A percentile compares a stretch with the other conserved stretches of the same genome.
Evolutionary conservation across 2,329 filamentous ascomycete genomes (phyloP).

Genomic region (Aphanoascus verrucosus): DNA sequence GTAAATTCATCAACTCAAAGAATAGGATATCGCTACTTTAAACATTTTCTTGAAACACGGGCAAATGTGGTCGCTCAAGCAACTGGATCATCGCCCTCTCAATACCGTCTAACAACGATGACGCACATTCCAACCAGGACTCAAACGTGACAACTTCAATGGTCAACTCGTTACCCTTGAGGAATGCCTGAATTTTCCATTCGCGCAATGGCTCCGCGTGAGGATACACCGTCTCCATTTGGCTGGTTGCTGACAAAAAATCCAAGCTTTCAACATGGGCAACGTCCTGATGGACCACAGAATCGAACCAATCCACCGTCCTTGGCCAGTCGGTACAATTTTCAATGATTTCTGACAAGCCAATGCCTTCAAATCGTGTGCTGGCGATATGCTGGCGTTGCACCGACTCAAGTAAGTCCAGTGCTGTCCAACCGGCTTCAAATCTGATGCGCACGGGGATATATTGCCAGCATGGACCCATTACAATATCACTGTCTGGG

Average conservation of each 20-base stretch:
- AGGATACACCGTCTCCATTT: slow-evolving; percentile 48
- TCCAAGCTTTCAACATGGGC: slow-evolving; percentile 43
- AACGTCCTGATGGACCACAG: slow-evolving; percentile 48
- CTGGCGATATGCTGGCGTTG: slow-evolving; percentile 43
- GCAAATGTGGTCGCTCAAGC: slow-evolving; percentile 19
- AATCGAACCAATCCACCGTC: slow-evolving; percentile 42
- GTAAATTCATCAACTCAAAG: no score
- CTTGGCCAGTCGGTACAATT: slow-evolving; percentile 38
- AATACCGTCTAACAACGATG: slow-evolving; percentile 42
- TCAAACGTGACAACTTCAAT: slow-evolving; percentile 52
- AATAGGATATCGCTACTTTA: no score
- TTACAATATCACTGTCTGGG: slow-evolving; percentile 41
- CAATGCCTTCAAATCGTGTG: slow-evolving; percentile 41
- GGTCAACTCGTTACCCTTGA: slow-evolving; percentile 42
- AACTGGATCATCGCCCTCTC: slow-evolving; percentile 31
- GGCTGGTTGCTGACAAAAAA: slow-evolving; percentile 22
- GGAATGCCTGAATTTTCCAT: slow-evolving; percentile 54
- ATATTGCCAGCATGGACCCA: slow-evolving; percentile 54
- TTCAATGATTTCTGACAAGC: slow-evolving; percentile 39
- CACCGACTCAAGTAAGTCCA: slow-evolving; percentile 39
- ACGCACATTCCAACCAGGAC: slow-evolving; percentile 44
- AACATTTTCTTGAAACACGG: slow-evolving; percentile 3
- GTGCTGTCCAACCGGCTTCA: slow-evolving; percentile 34
- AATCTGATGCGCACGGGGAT: slow-evolving; percentile 49
- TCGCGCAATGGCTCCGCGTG: slow-evolving; percentile 44